phyloP scores from a whole-genome alignment of 2,329 filamentous ascomycete genomes.

The Paraphoma chrysanthemicola region DNA sequence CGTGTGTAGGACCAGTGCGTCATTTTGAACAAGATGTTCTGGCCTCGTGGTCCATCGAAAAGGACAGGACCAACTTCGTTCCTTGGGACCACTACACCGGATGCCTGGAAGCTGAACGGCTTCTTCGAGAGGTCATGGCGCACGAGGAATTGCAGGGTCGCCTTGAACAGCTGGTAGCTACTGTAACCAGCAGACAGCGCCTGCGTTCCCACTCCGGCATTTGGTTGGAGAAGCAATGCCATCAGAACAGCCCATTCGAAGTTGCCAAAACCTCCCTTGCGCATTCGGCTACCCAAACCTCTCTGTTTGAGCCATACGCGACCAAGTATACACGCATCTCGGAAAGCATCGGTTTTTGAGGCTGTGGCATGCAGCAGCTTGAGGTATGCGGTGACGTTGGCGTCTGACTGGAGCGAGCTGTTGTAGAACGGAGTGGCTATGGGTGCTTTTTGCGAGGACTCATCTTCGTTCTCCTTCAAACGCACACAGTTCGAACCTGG shows the following conservation, averaged over 20 bases:
- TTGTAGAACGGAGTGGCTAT: slow-evolving; percentile 85
- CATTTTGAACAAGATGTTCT: slow-evolving; percentile 94
- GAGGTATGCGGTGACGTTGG: slow-evolving; percentile 75
- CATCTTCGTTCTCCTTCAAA: slow-evolving; percentile 55
- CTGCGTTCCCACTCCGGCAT: slow-evolving; percentile 73
- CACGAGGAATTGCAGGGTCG: slow-evolving; percentile 84
- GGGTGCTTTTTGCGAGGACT: slow-evolving; percentile 43
- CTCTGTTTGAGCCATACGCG: slow-evolving; percentile 89
- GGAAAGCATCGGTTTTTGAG: slow-evolving; percentile 74
- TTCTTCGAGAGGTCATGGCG: slow-evolving; percentile 74
- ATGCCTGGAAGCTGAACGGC: slow-evolving; percentile 62
- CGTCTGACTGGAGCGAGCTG: slow-evolving; percentile 79
- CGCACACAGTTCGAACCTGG: slow-evolving; percentile 75
- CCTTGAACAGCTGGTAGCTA: slow-evolving; percentile 94
- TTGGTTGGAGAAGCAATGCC: slow-evolving; percentile 80
- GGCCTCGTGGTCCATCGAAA: slow-evolving; percentile 74
- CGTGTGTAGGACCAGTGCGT: slow-evolving; percentile 79
- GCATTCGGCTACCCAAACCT: slow-evolving; percentile 74
- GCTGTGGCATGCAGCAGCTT: slow-evolving; percentile 75
- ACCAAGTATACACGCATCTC: slow-evolving; percentile 85
- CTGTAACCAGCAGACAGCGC: slow-evolving; percentile 82
- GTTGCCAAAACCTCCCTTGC: slow-evolving; percentile 84
- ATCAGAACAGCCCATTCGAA: slow-evolving; percentile 89
- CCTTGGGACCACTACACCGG: slow-evolving; percentile 40
- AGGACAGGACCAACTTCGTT: slow-evolving; percentile 69